These are phyloP conservation scores for Hericium rajendrae DNA, from an alignment of 768 basidiomycete species.

Conservation along the genomic window DNA sequence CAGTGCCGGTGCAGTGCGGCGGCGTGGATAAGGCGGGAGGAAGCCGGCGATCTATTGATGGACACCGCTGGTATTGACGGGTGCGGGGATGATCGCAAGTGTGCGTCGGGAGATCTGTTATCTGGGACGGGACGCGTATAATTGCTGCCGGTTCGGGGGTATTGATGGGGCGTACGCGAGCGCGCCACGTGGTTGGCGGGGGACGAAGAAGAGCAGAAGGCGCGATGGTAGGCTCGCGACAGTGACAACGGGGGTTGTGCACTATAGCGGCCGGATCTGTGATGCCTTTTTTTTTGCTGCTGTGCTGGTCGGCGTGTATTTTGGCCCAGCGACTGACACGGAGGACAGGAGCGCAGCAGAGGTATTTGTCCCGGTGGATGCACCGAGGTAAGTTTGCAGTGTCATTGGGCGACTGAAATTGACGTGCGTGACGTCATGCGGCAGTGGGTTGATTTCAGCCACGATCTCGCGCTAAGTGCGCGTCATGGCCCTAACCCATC, in stretches of 20 bases:
- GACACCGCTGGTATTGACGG: no score
- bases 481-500: slow-evolving; percentile 2
- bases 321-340: neutral
- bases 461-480: slow-evolving; percentile 12
- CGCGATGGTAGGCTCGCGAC: no score
- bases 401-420: neutral
- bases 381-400: slow-evolving; percentile 60
- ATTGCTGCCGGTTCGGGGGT: no score
- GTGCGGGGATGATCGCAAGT: neutral
- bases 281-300: no score
- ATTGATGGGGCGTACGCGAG: no score
- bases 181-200: no score
- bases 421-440: slow-evolving; percentile 11
- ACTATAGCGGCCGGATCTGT: no score
- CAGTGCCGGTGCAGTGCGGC: neutral
- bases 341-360: slow-evolving; percentile 38
- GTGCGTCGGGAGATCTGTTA: neutral
- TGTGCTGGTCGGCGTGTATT: neutral
- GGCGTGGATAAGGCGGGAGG: neutral
- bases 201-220: no score
- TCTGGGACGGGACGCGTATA: neutral
- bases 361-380: slow-evolving; percentile 78
- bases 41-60: no score
- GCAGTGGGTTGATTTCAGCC: slow-evolving; percentile 15
- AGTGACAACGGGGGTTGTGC: no score